Evolutionary conservation across 164 flowering plant species (phyloP).

Genomic region (Paratinospora sagittata): DNA sequence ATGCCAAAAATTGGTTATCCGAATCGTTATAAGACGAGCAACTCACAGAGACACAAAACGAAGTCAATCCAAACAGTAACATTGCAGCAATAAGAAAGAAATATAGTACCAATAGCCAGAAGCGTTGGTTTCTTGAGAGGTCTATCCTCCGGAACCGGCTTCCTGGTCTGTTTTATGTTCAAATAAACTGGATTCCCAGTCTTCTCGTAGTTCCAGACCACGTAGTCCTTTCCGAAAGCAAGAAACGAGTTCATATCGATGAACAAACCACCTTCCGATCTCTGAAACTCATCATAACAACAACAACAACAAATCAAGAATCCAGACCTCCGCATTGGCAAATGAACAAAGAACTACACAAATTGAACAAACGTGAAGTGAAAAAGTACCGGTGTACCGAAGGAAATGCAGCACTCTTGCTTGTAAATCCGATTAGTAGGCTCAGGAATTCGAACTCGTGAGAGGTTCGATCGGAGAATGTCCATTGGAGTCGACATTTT

Average conservation of each 20-base stretch:
- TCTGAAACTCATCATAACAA: conserved; percentile 40
- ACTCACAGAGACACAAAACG: background rate
- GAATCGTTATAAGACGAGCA: no score
- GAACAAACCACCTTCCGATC: conserved; percentile 82
- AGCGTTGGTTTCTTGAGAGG: conserved; percentile 91
- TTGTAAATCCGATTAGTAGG: conserved; percentile 96
- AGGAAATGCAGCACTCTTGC: conserved; percentile 92
- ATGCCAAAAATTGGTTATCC: no score
- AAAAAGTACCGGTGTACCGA: conserved; percentile 70
- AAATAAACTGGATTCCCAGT: conserved; percentile 85
- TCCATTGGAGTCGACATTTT: conserved; percentile 50
- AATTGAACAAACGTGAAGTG: background rate
- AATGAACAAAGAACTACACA: background rate
- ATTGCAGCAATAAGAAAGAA: background rate
- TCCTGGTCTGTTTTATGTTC: conserved; percentile 68
- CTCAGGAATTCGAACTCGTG: conserved; percentile 87
- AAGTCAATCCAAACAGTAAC: background rate
- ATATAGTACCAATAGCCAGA: conserved; percentile 73
- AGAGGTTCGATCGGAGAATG: conserved; percentile 69
- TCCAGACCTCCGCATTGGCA: background rate
- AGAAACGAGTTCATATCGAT: conserved; percentile 85
- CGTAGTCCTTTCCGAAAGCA: conserved; percentile 79
- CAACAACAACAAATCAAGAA: background rate
- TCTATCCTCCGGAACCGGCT: conserved; percentile 70
- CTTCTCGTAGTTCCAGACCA: conserved; percentile 82